Base-by-base conservation (phyloP, 225 moss, liverwort and hornwort genomes). In the Asterella californica region DNA sequence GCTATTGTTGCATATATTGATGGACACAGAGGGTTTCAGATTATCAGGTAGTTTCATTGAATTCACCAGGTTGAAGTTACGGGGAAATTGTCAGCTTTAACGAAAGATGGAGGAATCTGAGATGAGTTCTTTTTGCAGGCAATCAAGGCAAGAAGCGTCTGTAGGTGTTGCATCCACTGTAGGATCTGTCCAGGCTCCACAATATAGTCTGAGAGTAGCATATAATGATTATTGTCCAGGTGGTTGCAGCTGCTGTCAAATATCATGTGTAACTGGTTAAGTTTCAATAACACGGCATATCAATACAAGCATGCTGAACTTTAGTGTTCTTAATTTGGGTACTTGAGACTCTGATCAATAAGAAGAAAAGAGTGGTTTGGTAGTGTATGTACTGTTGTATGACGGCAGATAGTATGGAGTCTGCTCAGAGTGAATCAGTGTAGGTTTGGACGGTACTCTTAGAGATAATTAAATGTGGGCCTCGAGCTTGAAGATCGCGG, bases 221-320 rank as follows among this genome's bases (percentile, higher is more conserved):
- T 95, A 87, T 74, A 88, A 88, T 84, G 86, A 88, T 46, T 83
- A 88, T 69, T 88, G 89, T n/a, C 79, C 90, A 90, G 82, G 86
- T 86, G 65, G 81, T 91, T 33, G 88, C 91, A 60, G 79, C 87
- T 59, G 91, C 91, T 38, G 53, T 15, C 17, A 53, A 6, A 11
- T 32, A 52, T 33, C 9, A 48, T 14, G 24, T 49, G 48, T 47
- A 46, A 4, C 5, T 6, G 30, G n/a, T 48, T 27, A 3, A 48
- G 11, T n/a, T 48, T 46, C 46, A 6, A 3, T 74, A 6, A 17
- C 12, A 52, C 4, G 29, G 33, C 9, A 49, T 10, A 5, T 67
- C 17, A 52, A 1, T 52, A 52, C 52, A 52, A 14, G 15, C 36
- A 17, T 30, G 7, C 47, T 12, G 74, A 30, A 27, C 5, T 74